A percentile compares a stretch with the other conserved stretches of the same genome.
These are phyloP conservation scores for Tranzscheliella williamsii DNA, from an alignment of 1,284 basidiomycete genomes.

Conservation along the genomic window DNA sequence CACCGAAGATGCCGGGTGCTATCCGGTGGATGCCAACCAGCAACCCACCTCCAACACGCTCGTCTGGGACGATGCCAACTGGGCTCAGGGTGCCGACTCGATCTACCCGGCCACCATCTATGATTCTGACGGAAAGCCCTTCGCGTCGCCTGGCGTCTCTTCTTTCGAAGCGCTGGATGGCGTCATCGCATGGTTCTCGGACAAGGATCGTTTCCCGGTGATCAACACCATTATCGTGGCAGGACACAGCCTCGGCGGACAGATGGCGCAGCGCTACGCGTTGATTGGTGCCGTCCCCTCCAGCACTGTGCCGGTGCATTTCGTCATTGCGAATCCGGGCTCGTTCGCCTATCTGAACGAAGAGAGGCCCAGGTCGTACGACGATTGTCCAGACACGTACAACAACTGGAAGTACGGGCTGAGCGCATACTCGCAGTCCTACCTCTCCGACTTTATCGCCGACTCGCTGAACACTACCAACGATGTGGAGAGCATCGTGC, in stretches of 20 bases:
- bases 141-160: slow-evolving; percentile 18
- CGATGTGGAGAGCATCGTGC: slow-evolving; percentile 34
- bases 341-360: slow-evolving; percentile 36
- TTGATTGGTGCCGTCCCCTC: slow-evolving; percentile 36
- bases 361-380: slow-evolving; percentile 16
- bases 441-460: slow-evolving; percentile 34
- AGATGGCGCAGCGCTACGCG: slow-evolving; percentile 44
- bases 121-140: slow-evolving; percentile 6
- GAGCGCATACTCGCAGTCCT: slow-evolving; percentile 24
- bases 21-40: slow-evolving; percentile 15
- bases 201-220: slow-evolving; percentile 32
- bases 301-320: slow-evolving; percentile 35
- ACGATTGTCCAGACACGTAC: slow-evolving; percentile 21
- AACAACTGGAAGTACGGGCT: slow-evolving; percentile 47
- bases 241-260: slow-evolving; percentile 38
- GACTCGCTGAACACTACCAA: slow-evolving; percentile 27
- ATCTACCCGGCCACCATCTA: slow-evolving; percentile 16
- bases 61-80: slow-evolving; percentile 23
- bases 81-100: slow-evolving; percentile 40
- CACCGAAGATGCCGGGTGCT: slow-evolving; percentile 28
- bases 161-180: slow-evolving; percentile 40
- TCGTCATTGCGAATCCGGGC: slow-evolving; percentile 46
- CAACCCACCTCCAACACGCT: slow-evolving; percentile 23
- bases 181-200: slow-evolving; percentile 22
- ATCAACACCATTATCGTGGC: slow-evolving; percentile 44